phyloP scores from a whole-genome alignment of 768 basidiomycete species.

The Tricholoma sp. region DNA sequence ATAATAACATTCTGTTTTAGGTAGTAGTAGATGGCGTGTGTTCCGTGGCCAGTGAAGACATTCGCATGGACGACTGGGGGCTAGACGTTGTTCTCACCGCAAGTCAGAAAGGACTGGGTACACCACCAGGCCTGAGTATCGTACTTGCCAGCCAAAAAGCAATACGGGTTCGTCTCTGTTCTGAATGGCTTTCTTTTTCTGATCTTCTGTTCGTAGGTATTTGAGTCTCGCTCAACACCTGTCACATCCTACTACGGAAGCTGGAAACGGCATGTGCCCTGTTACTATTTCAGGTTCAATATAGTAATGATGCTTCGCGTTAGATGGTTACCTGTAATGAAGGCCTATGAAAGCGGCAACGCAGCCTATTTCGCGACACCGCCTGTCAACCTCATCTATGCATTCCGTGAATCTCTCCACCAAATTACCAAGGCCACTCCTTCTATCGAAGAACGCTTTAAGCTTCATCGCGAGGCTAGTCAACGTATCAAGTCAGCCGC shows the following conservation, averaged over 20 bases:
- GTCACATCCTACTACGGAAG: conserved; percentile 79
- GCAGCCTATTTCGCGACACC: conserved; percentile 94
- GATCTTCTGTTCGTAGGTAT: conserved; percentile 33
- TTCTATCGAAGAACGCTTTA: conserved; percentile 75
- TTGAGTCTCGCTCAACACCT: conserved; percentile 57
- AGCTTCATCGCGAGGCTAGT: conserved; percentile 66
- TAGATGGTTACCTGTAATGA: conserved; percentile 93
- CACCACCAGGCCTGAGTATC: conserved; percentile 90
- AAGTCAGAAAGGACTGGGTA: conserved; percentile 88
- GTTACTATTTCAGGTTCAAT: neutral
- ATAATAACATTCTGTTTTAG: conserved; percentile 27
- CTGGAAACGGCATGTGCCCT: conserved; percentile 71
- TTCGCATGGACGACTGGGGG: conserved; percentile 90
- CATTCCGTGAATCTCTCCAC: conserved; percentile 77
- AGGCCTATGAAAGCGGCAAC: conserved; percentile 77
- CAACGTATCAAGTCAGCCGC: conserved; percentile 65
- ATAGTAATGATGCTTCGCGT: neutral
- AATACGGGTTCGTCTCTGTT: conserved; percentile 43
- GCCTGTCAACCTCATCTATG: conserved; percentile 91
- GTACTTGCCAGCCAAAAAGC: conserved; percentile 78
- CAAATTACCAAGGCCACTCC: conserved; percentile 59
- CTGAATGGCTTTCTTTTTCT: neutral
- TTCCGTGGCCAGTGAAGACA: conserved; percentile 93
- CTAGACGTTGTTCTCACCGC: conserved; percentile 86
- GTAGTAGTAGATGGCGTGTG: conserved; percentile 92